Base-by-base conservation (phyloP, 1,139 yeast species). In the Pneumocystis carinii region DNA sequence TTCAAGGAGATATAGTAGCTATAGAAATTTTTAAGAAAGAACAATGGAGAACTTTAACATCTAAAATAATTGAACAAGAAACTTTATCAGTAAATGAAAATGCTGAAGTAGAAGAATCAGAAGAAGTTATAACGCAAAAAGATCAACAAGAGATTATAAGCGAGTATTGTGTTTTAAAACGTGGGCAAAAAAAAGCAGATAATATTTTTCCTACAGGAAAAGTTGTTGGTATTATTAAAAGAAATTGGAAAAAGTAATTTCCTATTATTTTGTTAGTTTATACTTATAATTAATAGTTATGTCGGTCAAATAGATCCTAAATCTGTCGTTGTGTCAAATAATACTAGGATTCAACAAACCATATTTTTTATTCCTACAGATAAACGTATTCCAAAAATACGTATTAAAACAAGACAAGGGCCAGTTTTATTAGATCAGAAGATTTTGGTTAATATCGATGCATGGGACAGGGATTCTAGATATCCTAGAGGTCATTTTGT, bases 401-500 rank as follows among this genome's bases (percentile, higher is more conserved):
- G 96, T 71, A 90, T 94, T 63, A 81, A 86, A 67, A 92, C 98
- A 0, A 83, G 97, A 72, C 84, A 90, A 70, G 90, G 96, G 0
- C 80, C 79, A 62, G 95, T 87, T 65, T 79, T 92, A 29, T 75
- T 85, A 48, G 96, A 95, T 2, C 86, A 90, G 73, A 83, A 97
- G 73, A 87, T 94, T 64, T 96, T 94, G 7, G 84, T 92, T 32
- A 89, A 95, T 0, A 85, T 94, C 61, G 99, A 94, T 72, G 81
- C 90, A 14, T 94, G 99, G 99, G 87, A 95, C 1, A 77, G 83
- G 1, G 80, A 83, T 66, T 87, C 96, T 14, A 85, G 88, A 67
- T 84, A 84, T 69, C 98, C 99, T 1, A 87, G 87, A 70, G 99
- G 98, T 4, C 99, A 94, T 75, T 92, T 90, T 71, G 92, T 92